Evolutionary conservation across 805 yeast species (phyloP).

Genomic region (Maudiozyma saulgeensis): DNA sequence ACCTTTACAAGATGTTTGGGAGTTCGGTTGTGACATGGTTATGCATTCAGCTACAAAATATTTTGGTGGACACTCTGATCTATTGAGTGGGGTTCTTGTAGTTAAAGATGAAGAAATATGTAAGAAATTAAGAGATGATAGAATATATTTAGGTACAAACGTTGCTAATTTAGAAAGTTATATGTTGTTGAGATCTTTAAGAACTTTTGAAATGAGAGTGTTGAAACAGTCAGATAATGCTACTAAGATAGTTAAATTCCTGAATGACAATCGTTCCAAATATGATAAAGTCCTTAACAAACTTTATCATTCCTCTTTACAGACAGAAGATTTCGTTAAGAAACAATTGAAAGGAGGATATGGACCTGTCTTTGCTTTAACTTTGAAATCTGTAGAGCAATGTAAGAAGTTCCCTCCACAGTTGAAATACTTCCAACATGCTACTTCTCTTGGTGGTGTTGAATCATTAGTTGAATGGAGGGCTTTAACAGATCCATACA

Average conservation of each 20-base stretch:
- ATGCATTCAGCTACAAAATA: slow-evolving; percentile 91
- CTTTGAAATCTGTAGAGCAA: slow-evolving; percentile 37
- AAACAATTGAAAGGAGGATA: slow-evolving; percentile 57
- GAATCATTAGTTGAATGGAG: slow-evolving; percentile 92
- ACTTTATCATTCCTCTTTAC: slow-evolving; percentile 69
- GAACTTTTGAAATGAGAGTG: slow-evolving; percentile 72
- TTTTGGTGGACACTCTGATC: slow-evolving; percentile 92
- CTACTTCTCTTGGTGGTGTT: slow-evolving; percentile 88
- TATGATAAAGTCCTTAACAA: slow-evolving; percentile 39
- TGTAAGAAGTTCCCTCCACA: slow-evolving; percentile 59
- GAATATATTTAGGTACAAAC: slow-evolving; percentile 68
- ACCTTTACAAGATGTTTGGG: slow-evolving; percentile 73
- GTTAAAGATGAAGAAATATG: slow-evolving; percentile 46
- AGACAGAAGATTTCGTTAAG: slow-evolving; percentile 55
- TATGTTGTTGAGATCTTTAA: slow-evolving; percentile 64
- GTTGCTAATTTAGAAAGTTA: slow-evolving; percentile 71
- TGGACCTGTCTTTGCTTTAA: slow-evolving; percentile 71
- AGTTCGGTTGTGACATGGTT: slow-evolving; percentile 78
- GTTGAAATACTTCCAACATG: slow-evolving; percentile 70
- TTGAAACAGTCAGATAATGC: slow-evolving; percentile 56
- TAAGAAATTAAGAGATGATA: slow-evolving; percentile 44
- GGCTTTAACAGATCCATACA: slow-evolving; percentile 54
- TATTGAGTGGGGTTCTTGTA: slow-evolving; percentile 70
- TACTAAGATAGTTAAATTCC: slow-evolving; percentile 46
- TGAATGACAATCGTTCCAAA: slow-evolving; percentile 40